These are phyloP conservation scores for Gryganskiella cystojenkinii DNA, from an alignment of 192 early-diverging fungal genomes.

Conservation along the genomic window DNA sequence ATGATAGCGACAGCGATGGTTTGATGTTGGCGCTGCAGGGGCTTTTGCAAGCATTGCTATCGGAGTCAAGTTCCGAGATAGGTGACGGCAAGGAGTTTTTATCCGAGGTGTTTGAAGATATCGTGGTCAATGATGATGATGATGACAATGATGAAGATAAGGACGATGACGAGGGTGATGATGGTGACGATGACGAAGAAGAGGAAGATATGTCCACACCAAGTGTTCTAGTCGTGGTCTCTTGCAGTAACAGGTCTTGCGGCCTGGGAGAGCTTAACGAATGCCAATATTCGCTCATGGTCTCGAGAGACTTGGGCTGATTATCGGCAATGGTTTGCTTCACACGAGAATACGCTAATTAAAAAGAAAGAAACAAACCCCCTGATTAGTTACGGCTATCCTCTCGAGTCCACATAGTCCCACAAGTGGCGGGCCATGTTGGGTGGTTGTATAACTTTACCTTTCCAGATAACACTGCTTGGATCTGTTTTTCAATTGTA, in stretches of 20 bases:
- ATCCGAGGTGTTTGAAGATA: too few species aligned
- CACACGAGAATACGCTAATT: slow-evolving; percentile 36
- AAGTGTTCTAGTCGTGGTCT: slow-evolving; percentile 1
- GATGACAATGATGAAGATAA: too few species aligned
- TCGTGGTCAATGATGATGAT: too few species aligned
- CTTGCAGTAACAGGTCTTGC: slow-evolving; percentile 20
- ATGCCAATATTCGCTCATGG: slow-evolving; percentile 39
- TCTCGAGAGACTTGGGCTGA: slow-evolving; percentile 6
- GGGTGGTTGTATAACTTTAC: slow-evolving; percentile 12
- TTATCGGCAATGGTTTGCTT: slow-evolving; percentile 30
- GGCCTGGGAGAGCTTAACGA: slow-evolving; percentile 11
- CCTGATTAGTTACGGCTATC: not conserved
- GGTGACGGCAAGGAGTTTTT: too few species aligned
- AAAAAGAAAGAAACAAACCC: not conserved
- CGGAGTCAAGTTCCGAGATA: too few species aligned
- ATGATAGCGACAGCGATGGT: not conserved
- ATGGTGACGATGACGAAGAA: not conserved
- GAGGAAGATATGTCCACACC: not conserved
- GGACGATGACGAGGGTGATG: too few species aligned
- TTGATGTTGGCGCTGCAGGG: too few species aligned
- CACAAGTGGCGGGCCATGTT: not conserved
- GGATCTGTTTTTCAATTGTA: slow-evolving; percentile 6
- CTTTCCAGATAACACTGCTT: slow-evolving; percentile 39
- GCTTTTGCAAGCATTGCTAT: too few species aligned
- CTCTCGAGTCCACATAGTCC: not conserved